Percentiles rank a stretch among this genome's conserved stretches.
Conservation (phyloP, 345 rosid genomes). For the rapeseed (Brassica napus) region DNA sequence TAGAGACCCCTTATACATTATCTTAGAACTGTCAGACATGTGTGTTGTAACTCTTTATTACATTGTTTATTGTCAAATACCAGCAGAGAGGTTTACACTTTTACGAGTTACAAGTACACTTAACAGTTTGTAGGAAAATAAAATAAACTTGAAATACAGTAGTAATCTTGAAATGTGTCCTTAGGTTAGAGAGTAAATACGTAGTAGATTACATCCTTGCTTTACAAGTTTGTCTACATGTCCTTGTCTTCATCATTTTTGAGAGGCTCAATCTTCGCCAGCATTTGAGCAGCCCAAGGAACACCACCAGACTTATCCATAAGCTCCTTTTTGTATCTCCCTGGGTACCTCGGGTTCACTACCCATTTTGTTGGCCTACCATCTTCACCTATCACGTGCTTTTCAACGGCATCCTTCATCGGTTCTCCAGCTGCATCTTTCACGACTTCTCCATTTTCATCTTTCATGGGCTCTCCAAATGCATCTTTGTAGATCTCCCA, state of each 20-base stretch:
- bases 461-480: background rate
- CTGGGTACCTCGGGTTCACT: constrained; percentile 11
- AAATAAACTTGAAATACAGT: background rate
- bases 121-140: background rate
- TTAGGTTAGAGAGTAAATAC: background rate
- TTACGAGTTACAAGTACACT: background rate
- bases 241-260: constrained; percentile 9
- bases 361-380: background rate
- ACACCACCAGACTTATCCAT: constrained; percentile 48
- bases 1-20: background rate
- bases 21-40: background rate
- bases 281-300: constrained; percentile 45
- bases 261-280: constrained; percentile 35
- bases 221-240: constrained; percentile 13
- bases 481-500: constrained; percentile 44
- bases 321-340: constrained; percentile 34
- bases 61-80: constrained; percentile 1
- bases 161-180: background rate
- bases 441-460: background rate
- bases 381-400: background rate
- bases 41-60: background rate
- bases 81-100: background rate
- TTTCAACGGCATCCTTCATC: background rate
- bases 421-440: background rate
- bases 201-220: background rate